phyloP scores from a whole-genome alignment of 176 grass and related monocot genomes.

The Phoenix roebelenii region DNA sequence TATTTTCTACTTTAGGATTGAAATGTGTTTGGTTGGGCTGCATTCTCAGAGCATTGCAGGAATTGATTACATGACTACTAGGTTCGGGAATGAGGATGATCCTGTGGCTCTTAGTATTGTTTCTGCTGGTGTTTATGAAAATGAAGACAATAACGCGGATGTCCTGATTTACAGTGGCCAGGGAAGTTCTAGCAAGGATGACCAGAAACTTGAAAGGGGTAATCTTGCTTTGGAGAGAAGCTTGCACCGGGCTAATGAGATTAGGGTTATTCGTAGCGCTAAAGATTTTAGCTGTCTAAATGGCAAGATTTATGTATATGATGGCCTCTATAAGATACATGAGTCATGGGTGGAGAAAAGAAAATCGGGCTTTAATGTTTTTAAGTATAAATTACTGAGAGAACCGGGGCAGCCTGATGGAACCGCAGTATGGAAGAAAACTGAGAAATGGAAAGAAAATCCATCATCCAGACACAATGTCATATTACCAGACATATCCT shows the following conservation, averaged over 20 bases:
- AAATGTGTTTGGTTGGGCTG: constrained; percentile 78
- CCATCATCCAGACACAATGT: constrained; percentile 52
- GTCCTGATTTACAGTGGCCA: constrained; percentile 66
- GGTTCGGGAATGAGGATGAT: constrained; percentile 42
- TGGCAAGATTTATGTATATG: constrained; percentile 89
- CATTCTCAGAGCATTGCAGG: constrained; percentile 58
- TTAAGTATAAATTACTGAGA: constrained; percentile 68
- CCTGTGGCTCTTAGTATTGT: constrained; percentile 64
- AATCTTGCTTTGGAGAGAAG: constrained; percentile 81
- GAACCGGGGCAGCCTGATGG: constrained; percentile 65
- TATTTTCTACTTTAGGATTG: constrained; percentile 87
- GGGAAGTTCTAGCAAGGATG: constrained; percentile 66
- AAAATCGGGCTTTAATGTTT: constrained; percentile 67
- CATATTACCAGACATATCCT: constrained; percentile 48
- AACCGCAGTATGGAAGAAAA: constrained; percentile 70
- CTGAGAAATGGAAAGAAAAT: constrained; percentile 69
- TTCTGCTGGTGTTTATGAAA: constrained; percentile 81
- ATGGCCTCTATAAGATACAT: constrained; percentile 73
- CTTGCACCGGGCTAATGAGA: constrained; percentile 62
- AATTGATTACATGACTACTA: constrained; percentile 65
- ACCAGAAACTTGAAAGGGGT: constrained; percentile 85
- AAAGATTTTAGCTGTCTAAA: constrained; percentile 48
- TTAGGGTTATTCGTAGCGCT: constrained; percentile 74
- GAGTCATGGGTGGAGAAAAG: constrained; percentile 71
- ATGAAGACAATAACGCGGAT: constrained; percentile 62